Base-by-base conservation (phyloP, 1,284 basidiomycete species). In the Apiotrichum porosum region DNA sequence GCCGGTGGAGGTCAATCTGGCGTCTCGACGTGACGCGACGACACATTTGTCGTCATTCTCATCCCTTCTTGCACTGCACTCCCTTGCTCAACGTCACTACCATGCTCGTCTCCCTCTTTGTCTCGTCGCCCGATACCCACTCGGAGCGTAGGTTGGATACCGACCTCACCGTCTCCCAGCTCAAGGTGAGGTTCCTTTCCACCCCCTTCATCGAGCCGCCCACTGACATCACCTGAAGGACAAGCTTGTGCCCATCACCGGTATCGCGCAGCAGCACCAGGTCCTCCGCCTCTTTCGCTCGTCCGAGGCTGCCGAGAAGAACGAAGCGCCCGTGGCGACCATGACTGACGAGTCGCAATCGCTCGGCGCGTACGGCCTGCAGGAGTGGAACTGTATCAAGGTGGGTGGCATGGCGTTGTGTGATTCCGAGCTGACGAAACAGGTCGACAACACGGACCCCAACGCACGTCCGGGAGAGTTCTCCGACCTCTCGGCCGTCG, bases 231-330 rank as follows among this genome's bases (percentile, higher is more conserved):
- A 28, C 44, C 19, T 15, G 26, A 66, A 94, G 87, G 78, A 77
- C 54, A 94, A 90, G 61, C 81, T 97, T 22, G 88, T 92, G 65
- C 79, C 83, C 41, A 82, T 97, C 63, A 95, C 92, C n/a, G 93
- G 93, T 15, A 86, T 97, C 46, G 82, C 87, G 2, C 78, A 80
- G 4, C 75, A 76, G 46, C 83, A 84, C 56, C 91, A 95, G 63
- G 61, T 71, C 0, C 79, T 94, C 42, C 74, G 79, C 0, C 67
- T 94, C 6, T 78, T 81, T 44, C 79, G 83, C 4, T 79, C 82
- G 3, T 80, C 83, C 34, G 78, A 77, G 24, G 79, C 51, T 2
- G 50, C 51, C 14, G 58, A 60, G 39, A 21, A 36, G 15, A 37
- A 41, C 4, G 45, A 40, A 2, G 72, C 77, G 12, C 74, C 80